Evolutionary conservation across 1,139 yeast genomes (phyloP), one percentile per base, ranked within the genome.

Genomic region (Eremothecium coryli): DNA sequence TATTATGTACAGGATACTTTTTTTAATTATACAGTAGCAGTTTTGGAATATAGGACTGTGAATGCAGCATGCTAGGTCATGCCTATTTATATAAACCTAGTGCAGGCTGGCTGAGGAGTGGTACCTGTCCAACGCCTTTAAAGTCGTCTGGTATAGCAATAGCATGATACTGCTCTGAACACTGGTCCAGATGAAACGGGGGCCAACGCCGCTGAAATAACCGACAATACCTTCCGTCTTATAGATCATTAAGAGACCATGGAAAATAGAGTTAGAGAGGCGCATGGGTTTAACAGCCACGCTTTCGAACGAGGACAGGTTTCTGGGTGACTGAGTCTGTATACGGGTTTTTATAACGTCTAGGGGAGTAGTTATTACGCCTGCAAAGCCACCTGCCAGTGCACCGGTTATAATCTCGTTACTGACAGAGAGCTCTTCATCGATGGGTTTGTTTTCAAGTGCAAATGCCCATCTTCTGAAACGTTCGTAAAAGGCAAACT

Each of bases 381-480:
- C 98, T 0, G 98, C 95, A 26, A 88, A 63, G 1, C 96, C 97
- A 44, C 99, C 99, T 1, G 98, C 98, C 0, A 85, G 76, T 0
- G 96, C 97, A 38, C 98, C 98, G 0, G 96, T 85, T 11, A 71
- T 47, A 23, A 90, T 62, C 58, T 90, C 98, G 20, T 70, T 59
- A 3, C 63, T 39, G 4, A 80, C 64, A 0, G 86, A 73, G 36
- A 81, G 59, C 29, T 72, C 76, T 14, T 62, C 60, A 14, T 42
- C 48, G 4, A 37, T 44, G 23, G 43, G 41, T 33, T 51, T 52
- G 3, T 39, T 35, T 32, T 57, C 61, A 2, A 47, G 25, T 9
- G 26, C 26, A 33, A 73, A 77, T 1, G 88, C 86, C 48, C 65
- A 59, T 42, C 70, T 68, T 50, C 93, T 68, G 53, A 88, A 82